Evolutionary conservation across 352 stramenopile species (phyloP), one percentile per base, ranked within the genome.

Genomic region (Pythium rishiriense): DNA sequence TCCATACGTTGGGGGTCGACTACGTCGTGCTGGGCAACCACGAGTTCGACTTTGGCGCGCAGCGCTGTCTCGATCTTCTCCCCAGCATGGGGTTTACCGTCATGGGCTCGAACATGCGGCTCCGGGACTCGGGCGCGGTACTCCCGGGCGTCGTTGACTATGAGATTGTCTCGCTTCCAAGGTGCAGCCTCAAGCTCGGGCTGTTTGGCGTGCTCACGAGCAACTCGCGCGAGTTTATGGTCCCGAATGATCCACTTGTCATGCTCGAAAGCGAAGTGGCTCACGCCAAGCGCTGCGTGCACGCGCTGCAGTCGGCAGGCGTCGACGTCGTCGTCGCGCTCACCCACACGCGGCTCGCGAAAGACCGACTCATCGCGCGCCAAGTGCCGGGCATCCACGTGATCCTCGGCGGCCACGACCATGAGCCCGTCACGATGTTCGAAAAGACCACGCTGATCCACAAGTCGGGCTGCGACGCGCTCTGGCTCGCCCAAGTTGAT

Each of bases 361-460:
- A 93, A 49, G 90, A 97, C 67, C 75, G 79, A 24, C 62, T 83
- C 24, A 56, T 97, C 25, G 84, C 85, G 2, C 66, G 73, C 1
- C 73, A 75, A 39, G 75, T 90, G 26, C 75, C 78, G 8, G 83
- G 83, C 11, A 92, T 96, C 41, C 76, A 97, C 52, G 56, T 97
- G 33, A 82, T 97, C 28, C 73, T 98, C 22, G 92, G 92, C 21
- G 90, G 92, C 14, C 92, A 98, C 64, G 92, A 98, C 63, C 92
- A 98, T 63, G 88, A 97, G 42, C 87, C 88, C 0, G 88, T 96
- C 56, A 91, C 90, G 42, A 53, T 92, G 51, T 89, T 92, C 47
- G 73, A 91, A 60, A 67, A 80, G 56, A 76, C 86, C 19, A 94
- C 88, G 2, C 78, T 97, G 35, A 87, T 97, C 35, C 91, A 96